Conservation (phyloP, 192 early-diverging fungal species). For the Coemansia sp. region DNA sequence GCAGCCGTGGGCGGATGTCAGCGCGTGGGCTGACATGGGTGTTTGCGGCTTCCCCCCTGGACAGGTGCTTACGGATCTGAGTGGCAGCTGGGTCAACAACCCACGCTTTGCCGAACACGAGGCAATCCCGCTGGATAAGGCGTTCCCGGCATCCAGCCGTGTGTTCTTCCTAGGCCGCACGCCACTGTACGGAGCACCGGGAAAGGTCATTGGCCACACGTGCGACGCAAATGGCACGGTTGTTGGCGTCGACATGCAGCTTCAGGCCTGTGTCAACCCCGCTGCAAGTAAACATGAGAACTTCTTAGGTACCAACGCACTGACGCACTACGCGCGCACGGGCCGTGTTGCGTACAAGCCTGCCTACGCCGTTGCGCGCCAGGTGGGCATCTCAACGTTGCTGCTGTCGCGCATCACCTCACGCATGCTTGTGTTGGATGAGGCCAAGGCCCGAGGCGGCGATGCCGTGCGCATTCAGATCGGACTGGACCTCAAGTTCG, state of each 20-base stretch:
- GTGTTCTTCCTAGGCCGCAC: conserved; percentile 80
- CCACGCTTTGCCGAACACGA: conserved; percentile 72
- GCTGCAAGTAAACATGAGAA: conserved; percentile 23
- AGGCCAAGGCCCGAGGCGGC: conserved; percentile 50
- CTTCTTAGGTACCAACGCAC: conserved; percentile 33
- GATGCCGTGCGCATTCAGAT: conserved; percentile 65
- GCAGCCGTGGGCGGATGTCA: conserved; percentile 27
- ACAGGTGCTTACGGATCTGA: conserved; percentile 54
- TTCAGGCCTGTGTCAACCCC: conserved; percentile 15
- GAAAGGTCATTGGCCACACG: conserved; percentile 62
- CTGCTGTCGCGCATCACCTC: conserved; percentile 85
- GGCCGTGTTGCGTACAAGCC: conserved; percentile 57
- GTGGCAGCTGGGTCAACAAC: conserved; percentile 52
- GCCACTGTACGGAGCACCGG: conserved; percentile 69
- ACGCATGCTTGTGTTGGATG: conserved; percentile 60
- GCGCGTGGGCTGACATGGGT: conserved; percentile 17
- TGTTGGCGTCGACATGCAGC: conserved; percentile 35
- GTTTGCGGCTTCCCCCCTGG: conserved; percentile 22
- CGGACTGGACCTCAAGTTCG: conserved; percentile 92
- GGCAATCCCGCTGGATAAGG: conserved; percentile 62
- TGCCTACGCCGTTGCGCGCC: conserved; percentile 66
- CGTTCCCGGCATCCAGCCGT: conserved; percentile 66
- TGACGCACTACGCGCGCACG: conserved; percentile 8
- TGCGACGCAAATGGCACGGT: conserved; percentile 14
- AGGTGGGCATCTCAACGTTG: conserved; percentile 61